Evolutionary conservation across 2,329 filamentous ascomycete genomes (phyloP), one percentile per base, ranked within the genome.

Genomic region (Verruconis gallopava): DNA sequence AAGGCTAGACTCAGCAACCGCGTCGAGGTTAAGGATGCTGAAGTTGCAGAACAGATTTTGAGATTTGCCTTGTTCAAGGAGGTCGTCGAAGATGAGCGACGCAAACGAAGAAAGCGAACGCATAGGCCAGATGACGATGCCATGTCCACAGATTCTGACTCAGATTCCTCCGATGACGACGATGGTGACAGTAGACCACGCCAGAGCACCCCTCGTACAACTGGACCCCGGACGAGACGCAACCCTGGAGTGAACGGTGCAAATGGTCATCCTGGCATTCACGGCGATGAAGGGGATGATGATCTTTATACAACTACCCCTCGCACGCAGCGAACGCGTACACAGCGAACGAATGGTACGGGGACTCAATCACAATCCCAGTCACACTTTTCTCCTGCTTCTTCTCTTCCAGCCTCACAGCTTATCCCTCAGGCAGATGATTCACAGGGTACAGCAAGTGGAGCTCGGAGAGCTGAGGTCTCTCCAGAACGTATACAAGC

Each of bases 1-100:
- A 98, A 96, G 63, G 77, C 88, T 4, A 77, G 91, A 21, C 69
- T 98, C 4, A 94, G 86, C 1, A 86, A 77, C 55, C 72, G 85
- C 32, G 85, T 98, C 2, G 88, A 96, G 49, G 82, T 93, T 58
- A 79, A 80, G 43, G 91, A 98, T 59, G 88, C 89, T 1, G 66
- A 83, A 41, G 79, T 86, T 22, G 91, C 91, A 6, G 89, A 98
- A 59, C 73, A 77, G 5, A 93, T 98, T 49, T 66, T 98, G 21
- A 77, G 91, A 14, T 98, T 95, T 55, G 93, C 91, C 2, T 72
- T 98, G 25, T 98, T 98, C 73, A 96, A 96, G 60, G 91, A 98
- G 65, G 79, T 98, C 1, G 72, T 94, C 3, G 72, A 76, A 50
- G 70, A 75, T 49, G 79, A 86, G 58, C 83, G 86, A 44, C 75